Base-by-base conservation (phyloP, 495 filamentous ascomycete genomes). In the Penicillium odoratum region DNA sequence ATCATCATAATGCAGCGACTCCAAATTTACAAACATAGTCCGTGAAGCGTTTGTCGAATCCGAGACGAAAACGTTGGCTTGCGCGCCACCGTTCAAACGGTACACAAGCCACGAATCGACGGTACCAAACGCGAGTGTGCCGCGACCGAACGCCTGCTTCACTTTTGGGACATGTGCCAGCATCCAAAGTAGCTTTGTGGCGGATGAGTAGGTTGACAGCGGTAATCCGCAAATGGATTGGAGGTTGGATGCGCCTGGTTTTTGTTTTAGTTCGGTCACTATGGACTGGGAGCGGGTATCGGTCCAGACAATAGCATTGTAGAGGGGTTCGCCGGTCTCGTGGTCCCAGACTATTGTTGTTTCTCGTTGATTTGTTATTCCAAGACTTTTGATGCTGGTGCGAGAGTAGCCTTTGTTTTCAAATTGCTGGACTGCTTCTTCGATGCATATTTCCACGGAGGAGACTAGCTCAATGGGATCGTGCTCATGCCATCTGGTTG, bases 1-100 rank as follows among this genome's bases (percentile, higher is more conserved):
- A 57, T 92, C 84, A 66, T 95, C 92, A 68, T 97, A 98, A 64
- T 90, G 74, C n/a, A 95, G 73, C 2, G 86, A 91, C 59, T 88
- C 79, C 26, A 98, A 76, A 66, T 96, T 94, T 81, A 96, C 91
- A 73, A 97, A 96, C 93, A 97, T 97, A 40, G 93, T 98, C 51
- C 93, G 79, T 28, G 91, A 95, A 15, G 93, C 93, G 73, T 98
- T 98, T 43, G 93, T 96, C 31, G 87, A 83, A 72, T 98, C 93
- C 13, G 93, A 92, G 54, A 98, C 90, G 69, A 90, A 88, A 34
- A 94, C 69, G 54, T 85, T 83, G 31, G 84, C 84, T 11, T 78
- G 64, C 33, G 78, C 82, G 26, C 90, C 90, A 51, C 92, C 93
- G 62, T 96, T 97, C 57, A 98, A 82, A 65, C 87, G 85, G 73